Base-by-base conservation (phyloP, 352 stramenopile genomes). In the Phytopythium ostracodes region DNA sequence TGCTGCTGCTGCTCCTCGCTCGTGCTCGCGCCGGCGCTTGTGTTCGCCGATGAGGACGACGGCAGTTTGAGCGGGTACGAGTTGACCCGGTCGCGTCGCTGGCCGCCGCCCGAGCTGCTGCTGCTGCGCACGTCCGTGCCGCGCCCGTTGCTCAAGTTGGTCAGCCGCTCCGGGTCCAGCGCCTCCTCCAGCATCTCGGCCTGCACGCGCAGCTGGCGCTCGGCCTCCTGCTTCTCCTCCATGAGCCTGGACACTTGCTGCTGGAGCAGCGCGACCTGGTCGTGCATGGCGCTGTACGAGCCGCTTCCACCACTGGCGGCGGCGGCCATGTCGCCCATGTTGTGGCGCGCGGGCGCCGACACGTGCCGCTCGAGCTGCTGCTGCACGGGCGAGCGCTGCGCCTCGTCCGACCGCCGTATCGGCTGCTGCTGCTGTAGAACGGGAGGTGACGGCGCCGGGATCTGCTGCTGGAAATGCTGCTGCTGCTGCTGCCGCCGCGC, bases 201-300 rank as follows among this genome's bases (percentile, higher is more conserved):
- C 61, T 94, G 84, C 9, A 72, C 69, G 20, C 84, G 84, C 24
- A 96, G 59, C 62, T 91, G 79, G 36, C 77, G 81, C 62, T 96
- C 83, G 1, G 84, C 87, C 56, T 88, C 64, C 59, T 94, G 76
- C 33, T 96, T 96, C 64, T 96, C 81, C 66, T 94, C 85, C 74
- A 96, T 82, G 7, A 96, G 79, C 64, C 87, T 68, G 22, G 81
- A 84, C 5, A 96, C 84, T 53, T 94, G 85, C 61, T 91, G 87
- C 70, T 96, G 87, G n/a, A 96, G 65, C 74, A 66, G 82, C 53
- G 80, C 84, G 10, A 96, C 87, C 63, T 94, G 84, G 67, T 90
- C 71, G 53, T 92, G 86, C 25, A 96, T 83, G 17, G 71, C 77
- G 29, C 78, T 66, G 62, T 81, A 84, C 35, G 54, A 68, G 22